These are phyloP conservation scores for Pseudozyma sp. DNA, from an alignment of 1,284 basidiomycete genomes.

Conservation along the genomic window DNA sequence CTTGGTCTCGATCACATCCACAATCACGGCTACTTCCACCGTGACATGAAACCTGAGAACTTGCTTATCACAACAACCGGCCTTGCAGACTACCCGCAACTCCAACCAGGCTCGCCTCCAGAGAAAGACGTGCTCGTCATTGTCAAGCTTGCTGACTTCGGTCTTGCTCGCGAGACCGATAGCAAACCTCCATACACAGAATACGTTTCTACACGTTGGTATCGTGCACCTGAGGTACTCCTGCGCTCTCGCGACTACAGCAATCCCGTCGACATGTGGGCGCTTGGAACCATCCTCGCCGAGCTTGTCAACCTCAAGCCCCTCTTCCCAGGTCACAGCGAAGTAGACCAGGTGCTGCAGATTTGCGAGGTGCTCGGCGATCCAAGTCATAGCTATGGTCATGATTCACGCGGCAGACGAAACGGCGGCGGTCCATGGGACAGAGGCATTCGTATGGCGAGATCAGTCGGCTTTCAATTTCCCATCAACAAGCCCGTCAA, in stretches of 20 bases:
- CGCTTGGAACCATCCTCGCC: conserved; percentile 95
- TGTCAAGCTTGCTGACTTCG: conserved; percentile 98
- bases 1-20: conserved; percentile 94
- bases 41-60: conserved; percentile 99
- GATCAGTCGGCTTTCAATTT: conserved; percentile 87
- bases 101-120: conserved; percentile 44
- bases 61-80: conserved; percentile 99
- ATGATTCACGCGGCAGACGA: conserved; percentile 77
- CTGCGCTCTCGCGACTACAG: conserved; percentile 91
- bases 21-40: conserved; percentile 92
- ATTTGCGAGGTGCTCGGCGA: conserved; percentile 95
- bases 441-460: conserved; percentile 85
- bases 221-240: conserved; percentile 96
- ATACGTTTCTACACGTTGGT: conserved; percentile 99
- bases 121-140: conserved; percentile 96
- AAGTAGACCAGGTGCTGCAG: conserved; percentile 90
- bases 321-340: conserved; percentile 95
- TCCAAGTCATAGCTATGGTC: conserved; percentile 84
- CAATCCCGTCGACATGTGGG: conserved; percentile 99
- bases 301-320: conserved; percentile 95
- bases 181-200: conserved; percentile 96
- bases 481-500: conserved; percentile 83
- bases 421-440: conserved; percentile 90
- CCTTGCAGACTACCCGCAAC: conserved; percentile 85
- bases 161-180: conserved; percentile 88